phyloP scores from a whole-genome alignment of 805 yeast genomes.

The Sugiyamaella boreocaroliniensis region DNA sequence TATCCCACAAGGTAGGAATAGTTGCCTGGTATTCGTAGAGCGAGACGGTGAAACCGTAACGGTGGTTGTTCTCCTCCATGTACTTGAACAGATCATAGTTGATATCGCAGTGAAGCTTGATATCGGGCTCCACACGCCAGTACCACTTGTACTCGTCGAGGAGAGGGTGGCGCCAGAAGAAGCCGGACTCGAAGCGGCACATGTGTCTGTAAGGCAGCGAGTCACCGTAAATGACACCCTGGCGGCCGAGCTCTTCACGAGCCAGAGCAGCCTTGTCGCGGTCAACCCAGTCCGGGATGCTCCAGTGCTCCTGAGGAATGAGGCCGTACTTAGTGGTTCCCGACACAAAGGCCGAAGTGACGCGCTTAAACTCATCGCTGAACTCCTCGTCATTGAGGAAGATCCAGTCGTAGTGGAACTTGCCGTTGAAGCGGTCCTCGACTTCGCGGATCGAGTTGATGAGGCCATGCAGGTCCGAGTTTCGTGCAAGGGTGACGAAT shows the following conservation, averaged over 20 bases:
- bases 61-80: conserved; percentile 68
- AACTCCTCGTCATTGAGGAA: conserved; percentile 79
- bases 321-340: conserved; percentile 67
- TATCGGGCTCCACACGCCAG: conserved; percentile 91
- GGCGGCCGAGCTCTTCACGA: conserved; percentile 49
- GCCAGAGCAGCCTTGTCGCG: conserved; percentile 57
- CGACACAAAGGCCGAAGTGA: conserved; percentile 47
- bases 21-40: conserved; percentile 65
- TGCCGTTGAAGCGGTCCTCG: conserved; percentile 72
- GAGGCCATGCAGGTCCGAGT: conserved; percentile 53
- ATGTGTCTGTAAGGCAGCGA: conserved; percentile 75
- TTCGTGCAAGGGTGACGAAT: conserved; percentile 56
- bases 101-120: conserved; percentile 66
- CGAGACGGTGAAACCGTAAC: conserved; percentile 71
- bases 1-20: conserved; percentile 70
- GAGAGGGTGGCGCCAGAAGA: conserved; percentile 66
- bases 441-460: conserved; percentile 57
- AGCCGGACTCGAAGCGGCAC: conserved; percentile 86
- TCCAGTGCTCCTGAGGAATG: conserved; percentile 78
- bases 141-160: conserved; percentile 70
- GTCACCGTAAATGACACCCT: conserved; percentile 65
- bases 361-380: conserved; percentile 57
- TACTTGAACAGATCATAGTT: conserved; percentile 73
- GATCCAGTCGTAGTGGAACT: conserved; percentile 85
- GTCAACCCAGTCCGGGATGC: conserved; percentile 77